Conservation (phyloP, 208 protist genomes). For the Wallacemonas sp. region DNA sequence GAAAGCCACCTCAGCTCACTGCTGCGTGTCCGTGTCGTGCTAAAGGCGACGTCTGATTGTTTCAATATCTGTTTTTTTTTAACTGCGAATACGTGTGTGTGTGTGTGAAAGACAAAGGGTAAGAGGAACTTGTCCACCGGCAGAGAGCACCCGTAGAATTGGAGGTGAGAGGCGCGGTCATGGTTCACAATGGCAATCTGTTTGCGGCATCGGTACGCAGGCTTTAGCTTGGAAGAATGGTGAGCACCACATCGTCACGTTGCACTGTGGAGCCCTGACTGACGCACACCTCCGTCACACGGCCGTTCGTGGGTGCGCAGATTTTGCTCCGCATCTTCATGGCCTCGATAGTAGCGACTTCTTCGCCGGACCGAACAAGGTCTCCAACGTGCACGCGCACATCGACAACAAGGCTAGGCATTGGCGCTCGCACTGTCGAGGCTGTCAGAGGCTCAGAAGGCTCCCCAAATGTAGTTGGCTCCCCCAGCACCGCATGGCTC, state of each 20-base stretch:
- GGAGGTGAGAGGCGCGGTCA: too few relatives aligned
- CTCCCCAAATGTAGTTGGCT: neutral
- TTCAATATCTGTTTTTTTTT: too few relatives aligned
- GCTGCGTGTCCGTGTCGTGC: too few relatives aligned
- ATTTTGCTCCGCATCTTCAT: constrained; percentile 97
- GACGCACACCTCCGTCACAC: constrained; percentile 32
- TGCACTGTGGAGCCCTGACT: constrained; percentile 30
- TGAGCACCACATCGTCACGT: constrained; percentile 28
- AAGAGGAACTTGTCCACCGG: neutral
- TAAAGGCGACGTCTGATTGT: too few relatives aligned
- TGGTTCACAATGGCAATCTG: too few relatives aligned
- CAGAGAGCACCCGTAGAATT: too few relatives aligned
- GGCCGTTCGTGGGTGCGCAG: constrained; percentile 38
- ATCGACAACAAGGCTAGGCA: constrained; percentile 93
- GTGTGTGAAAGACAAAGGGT: neutral
- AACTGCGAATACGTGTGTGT: too few relatives aligned
- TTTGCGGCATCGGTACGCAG: too few relatives aligned
- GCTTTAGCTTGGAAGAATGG: constrained; percentile 3
- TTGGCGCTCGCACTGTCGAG: constrained; percentile 64
- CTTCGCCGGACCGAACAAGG: constrained; percentile 76
- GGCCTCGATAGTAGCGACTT: constrained; percentile 92
- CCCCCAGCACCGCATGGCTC: neutral
- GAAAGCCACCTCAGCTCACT: too few relatives aligned
- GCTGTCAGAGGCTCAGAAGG: neutral
- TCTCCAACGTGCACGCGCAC: constrained; percentile 80